Evolutionary conservation across 1,284 basidiomycete genomes (phyloP), one percentile per base, ranked within the genome.

Genomic region (Ustilago shanxiensis): DNA sequence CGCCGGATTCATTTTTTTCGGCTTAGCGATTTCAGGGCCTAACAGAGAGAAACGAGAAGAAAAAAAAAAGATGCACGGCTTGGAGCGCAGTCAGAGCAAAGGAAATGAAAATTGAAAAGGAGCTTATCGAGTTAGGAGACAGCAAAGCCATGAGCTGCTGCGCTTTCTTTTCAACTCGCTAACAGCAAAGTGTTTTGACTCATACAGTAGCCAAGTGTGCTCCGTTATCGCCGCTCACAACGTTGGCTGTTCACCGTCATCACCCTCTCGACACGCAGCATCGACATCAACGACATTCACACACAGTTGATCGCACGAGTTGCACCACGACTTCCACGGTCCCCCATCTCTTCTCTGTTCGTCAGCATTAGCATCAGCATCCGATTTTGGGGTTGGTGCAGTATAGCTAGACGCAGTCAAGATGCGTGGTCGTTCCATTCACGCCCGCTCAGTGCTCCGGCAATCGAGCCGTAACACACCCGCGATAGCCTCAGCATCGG

Each of bases 351-450:
- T 35, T 18, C 35, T 31, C 52, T 56, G 54, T 29, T 39, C 66
- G 55, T 51, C 56, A 60, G 55, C 35, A 45, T 39, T 26, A 26
- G 41, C 66, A 53, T 20, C 49, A 47, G 41, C 66, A 53, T 20
- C 49, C 39, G 31, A 16, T 22, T 20, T 49, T 31, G 22, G 29
- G 6, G 20, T 52, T 39, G 60, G 61, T 64, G 61, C 52, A 22
- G 53, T 44, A 7, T 41, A 57, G 53, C 51, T n/a, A 60, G 62
- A 54, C 50, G 51, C 47, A 53, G 51, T 39, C 53, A 63, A 62
- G 58, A 76, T 76, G 73, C 73, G 73, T 51, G 73, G 68, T 24
- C 73, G 73, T 45, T 76, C 73, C 13, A 71, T 76, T 53, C 65
- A 76, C 50, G 73, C 73, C 24, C 64, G 73, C n/a, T 60, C 73